Base-by-base conservation (phyloP, 371 early-diverging fungal genomes). In the Rhizomucor miehei region DNA sequence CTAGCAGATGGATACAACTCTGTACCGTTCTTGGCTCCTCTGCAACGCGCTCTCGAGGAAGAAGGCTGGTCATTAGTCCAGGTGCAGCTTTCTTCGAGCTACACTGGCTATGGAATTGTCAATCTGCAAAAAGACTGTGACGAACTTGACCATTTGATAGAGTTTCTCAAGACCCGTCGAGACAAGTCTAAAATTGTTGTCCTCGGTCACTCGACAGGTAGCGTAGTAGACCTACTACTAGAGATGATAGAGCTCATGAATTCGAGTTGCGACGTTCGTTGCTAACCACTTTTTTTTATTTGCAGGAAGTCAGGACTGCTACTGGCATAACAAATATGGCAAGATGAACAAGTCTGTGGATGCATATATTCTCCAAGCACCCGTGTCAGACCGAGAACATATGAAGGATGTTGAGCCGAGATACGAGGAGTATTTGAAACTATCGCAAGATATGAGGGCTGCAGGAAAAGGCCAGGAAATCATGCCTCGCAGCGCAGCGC, bases 171-270 rank as follows among this genome's bases (percentile, higher is more conserved):
- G 11, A 56, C 60, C 4, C 48, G 68, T 36, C 52, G 71, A 1
- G 52, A 64, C 11, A 82, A 80, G 51, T 48, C 59, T 11, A 61
- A 59, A 0, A 66, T 82, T 21, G 69, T 82, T 9, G 56, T 80
- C 35, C 43, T 82, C 17, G 82, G 82, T 21, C 82, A 82, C 51
- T 80, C 80, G 16, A 82, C 82, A 21, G 75, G 73, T 63, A 53
- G n/a, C 44, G 46, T 48, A 49, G 5, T 6, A 10, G 23, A 16
- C 19, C 13, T 9, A 44, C 5, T n/a, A 29, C 23, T 37, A 12
- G 39, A 12, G 9, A 38, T 16, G 20, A 19, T 48, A 45, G 16
- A 10, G 37, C 24, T n/a, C n/a, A n/a, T n/a, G n/a, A n/a, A n/a
- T n/a, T n/a, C n/a, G n/a, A n/a, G n/a, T n/a, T n/a, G n/a, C n/a